phyloP scores from a whole-genome alignment of 441 rosid genomes.

The Arabidopsis hybrid region DNA sequence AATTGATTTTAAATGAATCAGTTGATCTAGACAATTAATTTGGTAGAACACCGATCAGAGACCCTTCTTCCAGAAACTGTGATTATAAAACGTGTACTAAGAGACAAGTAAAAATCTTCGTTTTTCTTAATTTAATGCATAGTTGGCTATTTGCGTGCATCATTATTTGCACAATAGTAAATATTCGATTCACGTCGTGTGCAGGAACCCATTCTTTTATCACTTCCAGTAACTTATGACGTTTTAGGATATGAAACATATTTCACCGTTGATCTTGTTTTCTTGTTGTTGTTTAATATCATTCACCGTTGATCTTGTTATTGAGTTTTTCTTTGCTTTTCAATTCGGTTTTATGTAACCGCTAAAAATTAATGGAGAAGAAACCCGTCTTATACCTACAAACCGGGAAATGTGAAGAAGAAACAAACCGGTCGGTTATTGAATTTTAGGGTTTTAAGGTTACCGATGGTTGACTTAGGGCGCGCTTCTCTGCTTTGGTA shows the following conservation, averaged over 20 bases:
- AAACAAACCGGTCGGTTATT: slow-evolving; percentile 19
- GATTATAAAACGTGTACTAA: slow-evolving; percentile 37
- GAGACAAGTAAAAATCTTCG: slow-evolving; percentile 26
- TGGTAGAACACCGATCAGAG: slow-evolving; percentile 20
- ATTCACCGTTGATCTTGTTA: not conserved
- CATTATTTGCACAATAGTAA: slow-evolving; percentile 16
- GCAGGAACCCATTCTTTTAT: not conserved
- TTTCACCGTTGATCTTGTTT: not conserved
- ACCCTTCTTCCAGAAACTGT: slow-evolving; percentile 17
- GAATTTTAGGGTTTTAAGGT: slow-evolving; percentile 37
- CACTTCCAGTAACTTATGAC: not conserved
- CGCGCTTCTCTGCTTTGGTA: slow-evolving; percentile 36
- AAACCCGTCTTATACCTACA: not conserved
- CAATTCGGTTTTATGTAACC: not conserved
- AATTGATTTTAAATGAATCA: slow-evolving; percentile 7
- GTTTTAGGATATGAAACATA: not conserved
- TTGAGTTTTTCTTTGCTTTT: not conserved
- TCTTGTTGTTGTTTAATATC: no score
- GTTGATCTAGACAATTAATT: slow-evolving; percentile 31
- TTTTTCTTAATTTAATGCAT: slow-evolving; percentile 14
- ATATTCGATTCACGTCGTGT: slow-evolving; percentile 39
- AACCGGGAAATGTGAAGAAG: slow-evolving; percentile 10
- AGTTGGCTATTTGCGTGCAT: slow-evolving; percentile 36
- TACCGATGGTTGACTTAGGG: slow-evolving; percentile 21
- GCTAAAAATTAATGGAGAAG: not conserved